Base-by-base conservation (phyloP, 768 basidiomycete species). In the Leucocoprinus sp. region DNA sequence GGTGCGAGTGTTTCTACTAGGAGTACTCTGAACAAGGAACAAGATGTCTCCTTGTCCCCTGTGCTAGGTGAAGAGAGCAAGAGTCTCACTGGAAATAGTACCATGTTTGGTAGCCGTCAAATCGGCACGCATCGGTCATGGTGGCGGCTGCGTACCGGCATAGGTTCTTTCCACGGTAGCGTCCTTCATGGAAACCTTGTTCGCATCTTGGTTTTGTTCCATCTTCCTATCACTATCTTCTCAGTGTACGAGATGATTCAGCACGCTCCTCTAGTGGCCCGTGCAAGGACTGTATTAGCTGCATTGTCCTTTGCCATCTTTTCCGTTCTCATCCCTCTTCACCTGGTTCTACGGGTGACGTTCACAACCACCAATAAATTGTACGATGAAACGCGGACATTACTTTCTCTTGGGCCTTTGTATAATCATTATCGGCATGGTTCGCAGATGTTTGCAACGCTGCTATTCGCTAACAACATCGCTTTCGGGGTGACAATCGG, bases 341-440 rank as follows among this genome's bases (percentile, higher is more conserved):
- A 84, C 41, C 68, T 97, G 11, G 71, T 95, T 37, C 63, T 82
- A 48, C 81, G 85, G n/a, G 76, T 99, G 21, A 76, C 80, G 14
- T 69, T 80, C 50, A 92, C 87, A 0, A 78, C 84, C 12, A 88
- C 87, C 19, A 84, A 81, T 59, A 95, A 96, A 58, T 72, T 98
- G 4, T 98, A 98, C 60, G 92, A 95, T 52, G 92, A 95, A 63
- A 93, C 91, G 1, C 76, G 89, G 52, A 96, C 93, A 0, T 71
- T 98, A 14, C 82, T 99, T 15, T 76, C 83, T 2, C 74, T 93
- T 15, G 95, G 96, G 11, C 89, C 93, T 22, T 72, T 97, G 45
- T 99, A 99, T 65, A 96, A 93, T 63, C 85, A 92, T 54, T 98
- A 93, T 61, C 78, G 88, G 14, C 87, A 89, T 55, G 86, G 89